Conservation (phyloP, 2,329 filamentous ascomycete genomes). For the Colletotrichum acutatum region DNA sequence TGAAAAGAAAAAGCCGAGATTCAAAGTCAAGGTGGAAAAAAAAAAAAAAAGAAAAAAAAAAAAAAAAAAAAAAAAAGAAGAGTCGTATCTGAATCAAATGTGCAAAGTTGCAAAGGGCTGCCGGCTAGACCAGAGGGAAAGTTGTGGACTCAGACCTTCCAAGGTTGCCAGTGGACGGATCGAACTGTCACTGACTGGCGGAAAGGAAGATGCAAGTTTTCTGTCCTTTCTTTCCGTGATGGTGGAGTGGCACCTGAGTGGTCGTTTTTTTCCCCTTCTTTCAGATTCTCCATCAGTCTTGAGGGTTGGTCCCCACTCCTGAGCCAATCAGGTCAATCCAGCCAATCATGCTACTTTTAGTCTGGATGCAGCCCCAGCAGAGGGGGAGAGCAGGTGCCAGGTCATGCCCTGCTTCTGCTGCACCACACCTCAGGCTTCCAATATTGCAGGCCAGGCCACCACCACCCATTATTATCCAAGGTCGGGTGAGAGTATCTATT, state of each 20-base stretch:
- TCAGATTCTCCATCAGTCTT: neutral
- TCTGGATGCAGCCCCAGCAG: neutral
- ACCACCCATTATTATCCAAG: neutral
- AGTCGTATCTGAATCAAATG: neutral
- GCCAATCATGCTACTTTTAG: neutral
- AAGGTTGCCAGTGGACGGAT: too few species aligned
- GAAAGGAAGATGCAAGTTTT: constrained; percentile 25
- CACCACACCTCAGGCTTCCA: neutral
- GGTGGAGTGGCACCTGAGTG: constrained; percentile 33
- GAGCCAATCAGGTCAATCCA: neutral
- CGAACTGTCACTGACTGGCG: neutral
- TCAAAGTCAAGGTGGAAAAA: neutral
- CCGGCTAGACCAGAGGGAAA: neutral
- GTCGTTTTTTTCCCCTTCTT: constrained; percentile 15
- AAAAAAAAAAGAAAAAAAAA: too few species aligned
- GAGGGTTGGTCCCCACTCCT: neutral
- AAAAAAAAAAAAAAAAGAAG: too few species aligned
- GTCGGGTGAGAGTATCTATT: neutral
- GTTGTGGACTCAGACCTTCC: neutral
- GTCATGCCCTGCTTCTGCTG: too few species aligned
- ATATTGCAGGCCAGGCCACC: neutral
- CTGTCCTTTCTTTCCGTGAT: constrained; percentile 10
- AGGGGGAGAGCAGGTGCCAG: neutral
- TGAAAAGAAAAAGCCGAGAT: neutral
- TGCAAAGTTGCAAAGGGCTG: neutral